Evolutionary conservation across 2,329 filamentous ascomycete genomes (phyloP).

Genomic region (Cadophora luteo-olivacea): DNA sequence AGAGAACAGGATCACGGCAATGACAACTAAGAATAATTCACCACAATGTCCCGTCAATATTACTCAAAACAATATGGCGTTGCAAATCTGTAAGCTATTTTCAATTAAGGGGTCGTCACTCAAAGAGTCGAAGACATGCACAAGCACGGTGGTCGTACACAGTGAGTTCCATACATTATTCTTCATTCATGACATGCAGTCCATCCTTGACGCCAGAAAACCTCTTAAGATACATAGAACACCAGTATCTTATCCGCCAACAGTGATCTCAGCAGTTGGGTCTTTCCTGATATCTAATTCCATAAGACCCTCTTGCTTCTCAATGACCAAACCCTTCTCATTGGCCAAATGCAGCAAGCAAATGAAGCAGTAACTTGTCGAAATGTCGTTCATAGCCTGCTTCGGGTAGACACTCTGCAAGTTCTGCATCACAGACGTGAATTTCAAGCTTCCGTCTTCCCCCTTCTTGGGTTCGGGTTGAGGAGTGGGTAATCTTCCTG

Average conservation of each 20-base stretch:
- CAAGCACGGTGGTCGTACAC: not conserved
- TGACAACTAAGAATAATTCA: no score
- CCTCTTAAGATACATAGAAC: not conserved
- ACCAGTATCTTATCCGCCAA: constrained; percentile 34
- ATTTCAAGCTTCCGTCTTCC: constrained; percentile 68
- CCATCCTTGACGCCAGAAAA: not conserved
- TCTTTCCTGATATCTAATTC: constrained; percentile 69
- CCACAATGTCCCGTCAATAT: no score
- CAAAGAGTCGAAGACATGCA: not conserved
- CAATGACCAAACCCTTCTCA: constrained; percentile 73
- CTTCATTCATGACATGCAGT: constrained; percentile 13
- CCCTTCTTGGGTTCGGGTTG: constrained; percentile 42
- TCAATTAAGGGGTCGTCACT: not conserved
- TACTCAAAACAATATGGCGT: no score
- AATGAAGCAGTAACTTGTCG: constrained; percentile 92
- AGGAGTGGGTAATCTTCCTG: constrained; percentile 46
- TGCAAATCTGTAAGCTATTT: not conserved
- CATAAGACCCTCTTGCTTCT: constrained; percentile 56
- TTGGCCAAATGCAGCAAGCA: constrained; percentile 78
- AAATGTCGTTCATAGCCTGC: constrained; percentile 89
- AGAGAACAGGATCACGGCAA: no score
- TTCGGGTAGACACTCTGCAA: constrained; percentile 86
- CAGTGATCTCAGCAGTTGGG: constrained; percentile 63
- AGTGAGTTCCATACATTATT: constrained; percentile 1
- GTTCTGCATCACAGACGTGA: constrained; percentile 91